phyloP scores from a whole-genome alignment of 345 rosid species.

The Punica granatum region DNA sequence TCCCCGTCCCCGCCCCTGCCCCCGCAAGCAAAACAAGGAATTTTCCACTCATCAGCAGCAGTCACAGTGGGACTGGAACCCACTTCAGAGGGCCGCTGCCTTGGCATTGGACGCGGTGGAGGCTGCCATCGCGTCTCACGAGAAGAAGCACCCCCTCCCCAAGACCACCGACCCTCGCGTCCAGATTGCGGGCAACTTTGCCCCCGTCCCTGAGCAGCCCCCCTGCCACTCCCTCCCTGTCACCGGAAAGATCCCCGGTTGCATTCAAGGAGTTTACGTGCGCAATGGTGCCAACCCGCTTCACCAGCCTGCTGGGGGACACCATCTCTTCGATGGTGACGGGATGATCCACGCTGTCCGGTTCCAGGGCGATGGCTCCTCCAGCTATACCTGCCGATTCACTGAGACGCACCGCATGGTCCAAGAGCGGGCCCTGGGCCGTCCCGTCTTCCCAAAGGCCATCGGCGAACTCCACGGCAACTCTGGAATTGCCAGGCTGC shows the following conservation, averaged over 20 bases:
- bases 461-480: conserved; percentile 92
- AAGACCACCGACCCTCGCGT: conserved; percentile 62
- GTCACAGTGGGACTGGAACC: too few relatives aligned
- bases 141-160: conserved; percentile 55
- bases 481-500: conserved; percentile 69
- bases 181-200: conserved; percentile 75
- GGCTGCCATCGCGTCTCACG: conserved; percentile 44
- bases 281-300: conserved; percentile 90
- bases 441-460: conserved; percentile 76
- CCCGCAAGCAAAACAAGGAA: too few relatives aligned
- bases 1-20: too few relatives aligned
- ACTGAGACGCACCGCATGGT: conserved; percentile 67
- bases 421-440: conserved; percentile 59
- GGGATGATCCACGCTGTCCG: conserved; percentile 86
- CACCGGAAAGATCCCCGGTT: conserved; percentile 50
- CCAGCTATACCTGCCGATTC: conserved; percentile 73
- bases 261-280: conserved; percentile 61
- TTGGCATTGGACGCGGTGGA: conserved; percentile 53
- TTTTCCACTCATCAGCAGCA: too few relatives aligned
- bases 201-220: conserved; percentile 71
- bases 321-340: conserved; percentile 86
- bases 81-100: conserved; percentile 50
- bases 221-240: conserved; percentile 47
- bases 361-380: conserved; percentile 39
- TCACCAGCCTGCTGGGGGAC: conserved; percentile 75